Percentiles rank a stretch among this genome's conserved stretches.
Conservation (phyloP, 2,329 filamentous ascomycete genomes). For the Myriosclerotinia duriaeana region DNA sequence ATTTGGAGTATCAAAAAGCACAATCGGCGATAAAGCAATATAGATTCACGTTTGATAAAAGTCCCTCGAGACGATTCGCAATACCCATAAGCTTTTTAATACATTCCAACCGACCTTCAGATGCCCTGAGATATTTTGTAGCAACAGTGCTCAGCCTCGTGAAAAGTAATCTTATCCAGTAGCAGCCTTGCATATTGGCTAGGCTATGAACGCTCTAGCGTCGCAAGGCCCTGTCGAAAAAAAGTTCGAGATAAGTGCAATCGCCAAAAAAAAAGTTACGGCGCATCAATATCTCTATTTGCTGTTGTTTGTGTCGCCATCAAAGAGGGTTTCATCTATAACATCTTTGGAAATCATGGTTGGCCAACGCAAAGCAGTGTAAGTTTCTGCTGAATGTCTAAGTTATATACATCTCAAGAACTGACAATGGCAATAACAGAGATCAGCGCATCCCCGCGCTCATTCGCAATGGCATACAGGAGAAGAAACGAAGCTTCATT, state of each 20-base stretch:
- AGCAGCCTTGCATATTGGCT: slow-evolving; percentile 18
- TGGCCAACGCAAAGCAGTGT: slow-evolving; percentile 38
- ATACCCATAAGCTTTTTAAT: slow-evolving; percentile 14
- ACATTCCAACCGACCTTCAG: background rate
- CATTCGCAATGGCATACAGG: slow-evolving; percentile 85
- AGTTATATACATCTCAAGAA: background rate
- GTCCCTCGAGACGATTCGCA: background rate
- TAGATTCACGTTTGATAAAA: background rate
- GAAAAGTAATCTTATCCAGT: background rate
- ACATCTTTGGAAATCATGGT: slow-evolving; percentile 28
- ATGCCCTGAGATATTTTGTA: background rate
- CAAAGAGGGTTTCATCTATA: slow-evolving; percentile 25
- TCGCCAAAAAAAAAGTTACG: slow-evolving; percentile 24
- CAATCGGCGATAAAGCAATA: slow-evolving; percentile 4
- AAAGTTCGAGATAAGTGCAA: slow-evolving; percentile 25
- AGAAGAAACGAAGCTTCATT: slow-evolving; percentile 98
- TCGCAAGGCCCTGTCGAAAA: slow-evolving; percentile 10
- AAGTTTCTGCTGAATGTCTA: slow-evolving; percentile 24
- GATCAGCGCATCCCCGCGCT: slow-evolving; percentile 89
- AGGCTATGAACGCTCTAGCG: background rate
- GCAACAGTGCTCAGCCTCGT: background rate
- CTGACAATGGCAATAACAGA: slow-evolving; percentile 45
- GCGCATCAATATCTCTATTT: slow-evolving; percentile 22
- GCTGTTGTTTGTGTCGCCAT: slow-evolving; percentile 30
- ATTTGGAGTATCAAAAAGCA: slow-evolving; percentile 20